A percentile compares a stretch with the other conserved stretches of the same genome.
Conservation (phyloP, 1,284 basidiomycete species). For the Puccinia novopanici region DNA sequence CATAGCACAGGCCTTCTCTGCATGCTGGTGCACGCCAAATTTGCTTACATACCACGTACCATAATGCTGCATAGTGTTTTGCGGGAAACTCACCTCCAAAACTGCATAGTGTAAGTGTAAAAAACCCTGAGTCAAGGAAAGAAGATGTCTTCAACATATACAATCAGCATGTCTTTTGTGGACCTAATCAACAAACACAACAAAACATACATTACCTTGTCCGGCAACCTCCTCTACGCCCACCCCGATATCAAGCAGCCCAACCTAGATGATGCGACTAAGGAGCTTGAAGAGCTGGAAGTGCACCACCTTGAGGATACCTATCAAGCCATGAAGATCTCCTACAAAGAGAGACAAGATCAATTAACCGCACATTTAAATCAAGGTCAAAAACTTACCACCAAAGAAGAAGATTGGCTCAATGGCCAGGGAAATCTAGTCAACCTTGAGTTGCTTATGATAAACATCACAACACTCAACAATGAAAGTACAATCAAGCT, state of each 20-base stretch:
- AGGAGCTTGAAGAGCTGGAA: neutral
- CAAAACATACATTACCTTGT: neutral
- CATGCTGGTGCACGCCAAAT: neutral
- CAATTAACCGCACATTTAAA: neutral
- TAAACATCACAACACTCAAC: neutral
- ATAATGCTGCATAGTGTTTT: neutral
- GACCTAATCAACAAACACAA: neutral
- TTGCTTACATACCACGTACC: neutral
- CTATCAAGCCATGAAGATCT: neutral
- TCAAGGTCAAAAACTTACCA: neutral
- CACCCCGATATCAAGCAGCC: neutral
- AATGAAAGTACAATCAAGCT: neutral
- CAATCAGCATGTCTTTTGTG: neutral
- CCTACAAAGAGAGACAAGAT: neutral
- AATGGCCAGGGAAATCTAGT: slow-evolving; percentile 20
- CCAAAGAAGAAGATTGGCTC: slow-evolving; percentile 8
- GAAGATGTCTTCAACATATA: neutral
- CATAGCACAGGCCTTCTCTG: neutral
- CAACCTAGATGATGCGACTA: neutral
- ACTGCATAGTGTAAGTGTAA: neutral
- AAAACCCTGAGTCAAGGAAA: neutral
- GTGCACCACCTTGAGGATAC: neutral
- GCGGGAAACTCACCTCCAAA: neutral
- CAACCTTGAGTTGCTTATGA: neutral
- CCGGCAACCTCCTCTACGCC: neutral